Evolutionary conservation across 1,284 basidiomycete species (phyloP).

Genomic region (Taiwanofungus camphoratus): DNA sequence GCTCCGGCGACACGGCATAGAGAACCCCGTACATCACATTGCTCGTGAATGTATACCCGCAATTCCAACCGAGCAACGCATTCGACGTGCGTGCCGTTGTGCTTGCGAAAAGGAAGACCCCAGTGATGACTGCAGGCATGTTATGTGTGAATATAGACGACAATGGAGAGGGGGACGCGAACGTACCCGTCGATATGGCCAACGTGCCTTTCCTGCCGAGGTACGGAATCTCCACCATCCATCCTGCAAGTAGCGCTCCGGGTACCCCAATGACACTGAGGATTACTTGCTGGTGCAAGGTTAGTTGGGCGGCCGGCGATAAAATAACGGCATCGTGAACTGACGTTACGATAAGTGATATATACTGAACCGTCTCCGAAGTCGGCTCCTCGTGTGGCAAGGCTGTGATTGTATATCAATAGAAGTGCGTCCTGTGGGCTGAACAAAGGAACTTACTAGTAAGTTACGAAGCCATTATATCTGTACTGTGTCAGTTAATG

Average conservation of each 20-base stretch:
- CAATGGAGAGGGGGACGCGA: neutral
- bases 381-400: conserved; percentile 52
- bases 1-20: conserved; percentile 61
- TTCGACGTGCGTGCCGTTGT: conserved; percentile 61
- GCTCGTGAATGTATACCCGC: conserved; percentile 56
- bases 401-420: conserved; percentile 27
- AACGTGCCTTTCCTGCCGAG: conserved; percentile 62
- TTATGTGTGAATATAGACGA: neutral
- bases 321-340: conserved; percentile 15
- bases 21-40: conserved; percentile 74
- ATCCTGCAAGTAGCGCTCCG: conserved; percentile 57
- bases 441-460: conserved; percentile 39
- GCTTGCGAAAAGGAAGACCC: conserved; percentile 61
- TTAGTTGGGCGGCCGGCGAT: neutral
- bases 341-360: conserved; percentile 63
- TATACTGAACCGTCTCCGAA: conserved; percentile 59
- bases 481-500: conserved; percentile 26
- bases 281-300: conserved; percentile 48
- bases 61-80: conserved; percentile 69
- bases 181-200: conserved; percentile 48
- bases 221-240: conserved; percentile 51
- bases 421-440: neutral
- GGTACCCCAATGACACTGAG: conserved; percentile 64
- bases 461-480: conserved; percentile 60
- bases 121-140: conserved; percentile 46